A percentile compares a stretch with the other conserved stretches of the same genome.
phyloP scores from a whole-genome alignment of 495 filamentous ascomycete genomes.

The Clohesyomyces aquaticus region DNA sequence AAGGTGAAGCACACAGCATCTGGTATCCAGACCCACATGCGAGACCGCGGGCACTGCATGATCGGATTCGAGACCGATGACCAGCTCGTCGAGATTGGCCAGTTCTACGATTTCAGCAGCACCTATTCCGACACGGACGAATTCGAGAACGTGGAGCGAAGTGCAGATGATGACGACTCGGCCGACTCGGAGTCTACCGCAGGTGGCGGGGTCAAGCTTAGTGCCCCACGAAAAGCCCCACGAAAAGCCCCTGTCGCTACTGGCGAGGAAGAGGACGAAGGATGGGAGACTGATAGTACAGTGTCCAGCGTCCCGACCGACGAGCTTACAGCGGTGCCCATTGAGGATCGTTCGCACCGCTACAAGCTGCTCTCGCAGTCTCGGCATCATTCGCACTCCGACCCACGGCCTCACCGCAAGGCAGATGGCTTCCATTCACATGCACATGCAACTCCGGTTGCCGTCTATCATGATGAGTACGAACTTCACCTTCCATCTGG shows the following conservation, averaged over 20 bases:
- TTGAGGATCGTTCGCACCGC: slow-evolving; percentile 63
- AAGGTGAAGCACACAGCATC: slow-evolving; percentile 71
- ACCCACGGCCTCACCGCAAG: slow-evolving; percentile 67
- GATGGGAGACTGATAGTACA: slow-evolving; percentile 93
- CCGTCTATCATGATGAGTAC: slow-evolving; percentile 85
- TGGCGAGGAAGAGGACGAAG: slow-evolving; percentile 55
- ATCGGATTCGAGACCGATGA: slow-evolving; percentile 88
- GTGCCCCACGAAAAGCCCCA: slow-evolving; percentile 39
- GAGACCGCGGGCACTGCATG: slow-evolving; percentile 93
- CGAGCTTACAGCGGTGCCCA: slow-evolving; percentile 71
- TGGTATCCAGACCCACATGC: slow-evolving; percentile 92
- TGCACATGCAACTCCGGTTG: slow-evolving; percentile 60
- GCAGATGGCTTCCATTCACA: slow-evolving; percentile 76
- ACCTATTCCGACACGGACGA: slow-evolving; percentile 83
- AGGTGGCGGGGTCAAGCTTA: slow-evolving; percentile 64
- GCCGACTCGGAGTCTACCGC: slow-evolving; percentile 51
- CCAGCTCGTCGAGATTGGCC: slow-evolving; percentile 93
- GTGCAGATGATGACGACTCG: slow-evolving; percentile 51
- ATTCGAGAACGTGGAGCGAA: slow-evolving; percentile 28
- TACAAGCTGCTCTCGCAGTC: slow-evolving; percentile 64
- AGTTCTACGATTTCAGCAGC: slow-evolving; percentile 95
- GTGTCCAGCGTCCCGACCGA: slow-evolving; percentile 80
- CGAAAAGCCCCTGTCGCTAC: slow-evolving; percentile 19
- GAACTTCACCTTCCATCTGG: slow-evolving; percentile 94
- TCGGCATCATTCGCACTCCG: slow-evolving; percentile 65